phyloP scores from a whole-genome alignment of 2,329 filamentous ascomycete genomes.

The Xylariaceae sp. region DNA sequence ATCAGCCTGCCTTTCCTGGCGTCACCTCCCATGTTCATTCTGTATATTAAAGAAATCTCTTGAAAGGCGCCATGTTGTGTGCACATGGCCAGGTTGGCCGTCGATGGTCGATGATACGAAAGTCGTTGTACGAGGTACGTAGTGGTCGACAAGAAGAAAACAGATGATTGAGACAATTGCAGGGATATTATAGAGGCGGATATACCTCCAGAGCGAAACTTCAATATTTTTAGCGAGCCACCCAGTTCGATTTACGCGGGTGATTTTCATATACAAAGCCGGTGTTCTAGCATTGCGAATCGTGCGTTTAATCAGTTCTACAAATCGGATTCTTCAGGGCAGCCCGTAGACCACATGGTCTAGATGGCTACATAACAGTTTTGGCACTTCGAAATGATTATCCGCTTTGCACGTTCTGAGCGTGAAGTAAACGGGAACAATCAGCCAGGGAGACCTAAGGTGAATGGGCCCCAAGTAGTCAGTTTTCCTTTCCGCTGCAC shows the following conservation, averaged over 20 bases:
- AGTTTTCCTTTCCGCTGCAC: too few species aligned
- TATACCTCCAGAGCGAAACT: conserved; percentile 18
- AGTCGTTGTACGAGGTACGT: conserved; percentile 22
- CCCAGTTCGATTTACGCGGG: conserved; percentile 7
- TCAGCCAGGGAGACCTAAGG: background rate
- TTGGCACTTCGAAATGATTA: background rate
- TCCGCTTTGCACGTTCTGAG: conserved; percentile 4
- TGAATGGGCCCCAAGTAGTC: too few species aligned
- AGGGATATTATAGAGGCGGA: conserved; percentile 12
- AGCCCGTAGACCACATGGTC: conserved; percentile 1
- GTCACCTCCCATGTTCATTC: conserved; percentile 20
- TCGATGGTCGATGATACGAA: conserved; percentile 20
- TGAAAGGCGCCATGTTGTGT: conserved; percentile 19
- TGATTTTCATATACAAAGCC: background rate
- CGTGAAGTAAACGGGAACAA: conserved; percentile 1
- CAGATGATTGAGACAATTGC: conserved; percentile 3
- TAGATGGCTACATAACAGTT: background rate
- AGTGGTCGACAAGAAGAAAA: conserved; percentile 7
- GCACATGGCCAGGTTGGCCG: conserved; percentile 13
- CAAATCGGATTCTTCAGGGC: conserved; percentile 1
- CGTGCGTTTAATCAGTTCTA: conserved; percentile 11
- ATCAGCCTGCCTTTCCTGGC: conserved; percentile 22
- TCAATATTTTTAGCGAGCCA: conserved; percentile 12
- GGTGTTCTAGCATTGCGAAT: conserved; percentile 3
- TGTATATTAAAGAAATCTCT: conserved; percentile 24